phyloP scores from a whole-genome alignment of 1,284 basidiomycete species.

The Fomitopsis palustris region DNA sequence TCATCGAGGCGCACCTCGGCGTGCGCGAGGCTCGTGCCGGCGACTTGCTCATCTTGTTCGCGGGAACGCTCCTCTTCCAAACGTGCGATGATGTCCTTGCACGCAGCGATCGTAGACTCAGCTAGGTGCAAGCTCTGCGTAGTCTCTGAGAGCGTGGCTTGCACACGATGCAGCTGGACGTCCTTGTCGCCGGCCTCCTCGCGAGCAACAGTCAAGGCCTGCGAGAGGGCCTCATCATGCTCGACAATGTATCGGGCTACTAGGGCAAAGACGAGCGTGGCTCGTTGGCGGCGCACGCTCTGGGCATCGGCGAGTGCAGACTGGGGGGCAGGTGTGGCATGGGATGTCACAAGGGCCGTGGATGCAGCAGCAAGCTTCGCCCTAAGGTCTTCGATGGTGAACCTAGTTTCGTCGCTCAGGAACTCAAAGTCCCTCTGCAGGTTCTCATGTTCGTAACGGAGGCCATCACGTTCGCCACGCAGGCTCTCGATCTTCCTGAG shows the following conservation, averaged over 20 bases:
- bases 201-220: background rate
- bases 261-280: slow-evolving; percentile 15
- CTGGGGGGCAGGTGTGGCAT: slow-evolving; percentile 2
- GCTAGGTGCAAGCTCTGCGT: slow-evolving; percentile 25
- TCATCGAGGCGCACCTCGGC: slow-evolving; percentile 38
- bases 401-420: slow-evolving; percentile 66
- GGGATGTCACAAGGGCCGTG: background rate
- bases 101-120: slow-evolving; percentile 20
- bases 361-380: slow-evolving; percentile 34
- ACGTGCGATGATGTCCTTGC: slow-evolving; percentile 26
- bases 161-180: background rate
- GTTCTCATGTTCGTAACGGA: slow-evolving; percentile 55
- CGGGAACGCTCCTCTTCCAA: slow-evolving; percentile 33
- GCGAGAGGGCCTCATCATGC: slow-evolving; percentile 2
- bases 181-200: background rate
- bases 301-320: slow-evolving; percentile 14
- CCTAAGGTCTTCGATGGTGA: slow-evolving; percentile 60
- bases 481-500: slow-evolving; percentile 62
- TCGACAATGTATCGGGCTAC: slow-evolving; percentile 18
- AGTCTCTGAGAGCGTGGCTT: slow-evolving; percentile 1
- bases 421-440: slow-evolving; percentile 69
- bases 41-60: slow-evolving; percentile 29
- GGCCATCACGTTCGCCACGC: slow-evolving; percentile 64
- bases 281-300: slow-evolving; percentile 20
- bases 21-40: slow-evolving; percentile 35